These are phyloP conservation scores for Scedosporium boydii DNA, from an alignment of 2,329 filamentous ascomycete species.

Conservation along the genomic window DNA sequence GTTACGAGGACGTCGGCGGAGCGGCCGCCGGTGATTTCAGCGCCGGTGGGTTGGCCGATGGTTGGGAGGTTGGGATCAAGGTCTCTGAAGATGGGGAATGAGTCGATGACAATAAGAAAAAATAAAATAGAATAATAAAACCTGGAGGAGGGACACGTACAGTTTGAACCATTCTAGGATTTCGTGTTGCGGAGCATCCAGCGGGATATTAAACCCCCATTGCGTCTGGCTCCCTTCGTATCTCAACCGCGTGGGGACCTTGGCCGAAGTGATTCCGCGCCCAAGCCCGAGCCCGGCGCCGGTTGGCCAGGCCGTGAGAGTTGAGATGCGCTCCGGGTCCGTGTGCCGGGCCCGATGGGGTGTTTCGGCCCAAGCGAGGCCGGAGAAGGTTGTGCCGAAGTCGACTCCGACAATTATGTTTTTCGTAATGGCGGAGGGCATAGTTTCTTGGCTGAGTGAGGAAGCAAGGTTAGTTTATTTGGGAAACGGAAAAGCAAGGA, in stretches of 20 bases:
- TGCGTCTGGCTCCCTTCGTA: slow-evolving; percentile 30
- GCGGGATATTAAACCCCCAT: slow-evolving; percentile 41
- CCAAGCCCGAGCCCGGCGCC: slow-evolving; percentile 20
- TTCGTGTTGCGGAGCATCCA: slow-evolving; percentile 26
- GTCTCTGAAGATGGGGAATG: slow-evolving; percentile 16
- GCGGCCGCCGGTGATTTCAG: slow-evolving; percentile 17
- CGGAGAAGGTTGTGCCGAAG: slow-evolving; percentile 48
- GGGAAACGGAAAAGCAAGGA: not conserved
- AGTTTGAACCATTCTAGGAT: slow-evolving; percentile 41
- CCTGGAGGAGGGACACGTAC: slow-evolving; percentile 19
- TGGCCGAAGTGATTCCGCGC: slow-evolving; percentile 23
- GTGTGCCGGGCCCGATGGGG: slow-evolving; percentile 19
- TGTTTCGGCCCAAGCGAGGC: slow-evolving; percentile 36
- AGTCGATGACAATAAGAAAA: slow-evolving; percentile 9
- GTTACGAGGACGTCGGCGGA: slow-evolving; percentile 31
- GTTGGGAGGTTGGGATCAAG: slow-evolving; percentile 25
- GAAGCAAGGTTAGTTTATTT: not conserved
- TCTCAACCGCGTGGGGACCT: slow-evolving; percentile 39
- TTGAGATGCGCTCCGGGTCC: slow-evolving; percentile 28
- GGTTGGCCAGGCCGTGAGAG: slow-evolving; percentile 36
- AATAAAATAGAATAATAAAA: slow-evolving; percentile 7
- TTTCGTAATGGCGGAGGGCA: slow-evolving; percentile 9
- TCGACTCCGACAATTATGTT: slow-evolving; percentile 44
- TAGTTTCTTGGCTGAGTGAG: not conserved
- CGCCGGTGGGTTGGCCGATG: slow-evolving; percentile 19